These are phyloP conservation scores for Penicillium sclerotigenum DNA, from an alignment of 2,329 filamentous ascomycete species.

Conservation along the genomic window DNA sequence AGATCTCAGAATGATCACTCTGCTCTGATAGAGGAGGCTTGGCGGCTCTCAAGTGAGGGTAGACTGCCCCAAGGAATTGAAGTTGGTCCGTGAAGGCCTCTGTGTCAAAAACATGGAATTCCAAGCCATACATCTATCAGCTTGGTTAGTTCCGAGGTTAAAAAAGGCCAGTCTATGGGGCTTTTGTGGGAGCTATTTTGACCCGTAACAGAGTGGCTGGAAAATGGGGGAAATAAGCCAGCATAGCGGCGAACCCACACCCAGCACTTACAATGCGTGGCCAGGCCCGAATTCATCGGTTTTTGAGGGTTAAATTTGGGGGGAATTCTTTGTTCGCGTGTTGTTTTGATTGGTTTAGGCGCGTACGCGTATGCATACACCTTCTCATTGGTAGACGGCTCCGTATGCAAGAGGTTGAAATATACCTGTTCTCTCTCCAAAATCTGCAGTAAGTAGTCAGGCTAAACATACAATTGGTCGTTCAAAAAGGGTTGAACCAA, in stretches of 20 bases:
- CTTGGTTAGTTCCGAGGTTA: too few relatives aligned
- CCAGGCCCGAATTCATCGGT: not conserved
- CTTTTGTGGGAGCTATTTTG: too few relatives aligned
- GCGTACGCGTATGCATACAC: not conserved
- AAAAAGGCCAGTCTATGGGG: too few relatives aligned
- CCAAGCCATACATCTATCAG: not conserved
- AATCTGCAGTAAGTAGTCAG: not conserved
- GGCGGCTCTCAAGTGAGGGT: too few relatives aligned
- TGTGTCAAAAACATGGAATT: not conserved
- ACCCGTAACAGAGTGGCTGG: too few relatives aligned
- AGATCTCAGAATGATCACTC: too few relatives aligned
- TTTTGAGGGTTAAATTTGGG: not conserved
- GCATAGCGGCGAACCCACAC: not conserved
- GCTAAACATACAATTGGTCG: not conserved
- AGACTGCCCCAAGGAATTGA: too few relatives aligned
- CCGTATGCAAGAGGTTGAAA: not conserved
- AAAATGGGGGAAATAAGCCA: too few relatives aligned
- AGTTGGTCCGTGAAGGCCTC: too few relatives aligned
- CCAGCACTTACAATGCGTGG: not conserved
- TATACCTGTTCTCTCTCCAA: not conserved
- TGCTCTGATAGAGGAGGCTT: too few relatives aligned
- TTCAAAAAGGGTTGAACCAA: not conserved
- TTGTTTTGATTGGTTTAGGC: not conserved
- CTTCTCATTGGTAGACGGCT: too few relatives aligned
- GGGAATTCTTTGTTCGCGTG: not conserved